phyloP scores from a whole-genome alignment of 495 filamentous ascomycete species.

The Tuber magnatum region DNA sequence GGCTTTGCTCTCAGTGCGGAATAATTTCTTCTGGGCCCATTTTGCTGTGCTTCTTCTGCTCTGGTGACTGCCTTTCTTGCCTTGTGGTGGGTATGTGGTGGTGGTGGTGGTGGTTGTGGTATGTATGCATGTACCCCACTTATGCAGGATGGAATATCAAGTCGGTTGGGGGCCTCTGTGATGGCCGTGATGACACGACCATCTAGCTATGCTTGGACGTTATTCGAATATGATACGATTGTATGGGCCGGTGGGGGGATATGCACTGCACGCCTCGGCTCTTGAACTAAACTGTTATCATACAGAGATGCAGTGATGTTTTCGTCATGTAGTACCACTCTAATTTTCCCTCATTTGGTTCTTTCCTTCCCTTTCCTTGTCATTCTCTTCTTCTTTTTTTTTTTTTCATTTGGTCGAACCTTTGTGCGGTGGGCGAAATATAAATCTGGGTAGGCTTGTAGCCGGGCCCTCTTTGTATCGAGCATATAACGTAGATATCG shows the following conservation, averaged over 20 bases:
- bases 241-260: too few relatives aligned
- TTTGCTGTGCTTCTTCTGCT: not conserved
- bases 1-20: not conserved
- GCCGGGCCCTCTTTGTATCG: too few relatives aligned
- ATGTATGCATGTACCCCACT: not conserved
- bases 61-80: not conserved
- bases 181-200: not conserved
- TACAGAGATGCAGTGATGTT: too few relatives aligned
- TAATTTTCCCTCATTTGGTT: too few relatives aligned
- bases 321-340: too few relatives aligned
- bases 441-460: too few relatives aligned
- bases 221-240: too few relatives aligned
- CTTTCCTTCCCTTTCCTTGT: too few relatives aligned
- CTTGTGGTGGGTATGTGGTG: not conserved
- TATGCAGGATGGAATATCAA: not conserved
- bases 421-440: too few relatives aligned
- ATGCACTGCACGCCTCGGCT: not conserved
- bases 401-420: too few relatives aligned
- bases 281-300: not conserved
- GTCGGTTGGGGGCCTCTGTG: not conserved
- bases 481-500: too few relatives aligned
- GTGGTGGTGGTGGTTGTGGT: not conserved
- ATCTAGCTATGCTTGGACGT: not conserved
- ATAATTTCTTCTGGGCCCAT: not conserved
- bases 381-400: too few relatives aligned